These are phyloP conservation scores for Pythium dissotocum DNA, from an alignment of 352 stramenopile species.

Conservation along the genomic window DNA sequence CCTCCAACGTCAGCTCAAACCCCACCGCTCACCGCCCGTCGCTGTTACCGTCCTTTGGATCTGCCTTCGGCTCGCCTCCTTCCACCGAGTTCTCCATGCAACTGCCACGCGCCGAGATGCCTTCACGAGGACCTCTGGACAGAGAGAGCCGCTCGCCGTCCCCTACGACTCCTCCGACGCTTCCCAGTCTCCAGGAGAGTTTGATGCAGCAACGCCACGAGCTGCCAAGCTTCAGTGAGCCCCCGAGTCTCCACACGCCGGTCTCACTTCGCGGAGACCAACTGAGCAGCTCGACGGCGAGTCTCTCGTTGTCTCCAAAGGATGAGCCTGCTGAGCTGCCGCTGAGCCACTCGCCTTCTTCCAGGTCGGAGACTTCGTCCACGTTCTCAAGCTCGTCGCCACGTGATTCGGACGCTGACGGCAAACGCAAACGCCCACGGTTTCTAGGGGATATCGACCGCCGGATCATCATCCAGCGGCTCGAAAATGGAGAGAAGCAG, in stretches of 20 bases:
- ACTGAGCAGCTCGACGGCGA: not conserved
- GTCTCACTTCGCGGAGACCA: not conserved
- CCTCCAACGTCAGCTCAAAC: not conserved
- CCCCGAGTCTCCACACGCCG: not conserved
- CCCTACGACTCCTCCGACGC: slow-evolving; percentile 1
- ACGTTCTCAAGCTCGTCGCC: slow-evolving; percentile 23
- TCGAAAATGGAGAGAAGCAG: slow-evolving; percentile 70
- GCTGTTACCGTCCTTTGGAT: not conserved
- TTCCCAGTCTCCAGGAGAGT: slow-evolving; percentile 22
- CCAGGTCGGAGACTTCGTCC: slow-evolving; percentile 22
- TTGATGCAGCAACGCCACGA: slow-evolving; percentile 12
- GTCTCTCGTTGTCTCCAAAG: slow-evolving; percentile 1
- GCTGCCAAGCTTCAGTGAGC: not conserved
- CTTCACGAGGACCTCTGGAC: not conserved
- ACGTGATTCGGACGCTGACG: slow-evolving; percentile 8
- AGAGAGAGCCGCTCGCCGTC: not conserved
- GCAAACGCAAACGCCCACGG: slow-evolving; percentile 42
- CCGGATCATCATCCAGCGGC: slow-evolving; percentile 65
- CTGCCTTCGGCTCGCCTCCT: not conserved
- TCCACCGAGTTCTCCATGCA: not conserved
- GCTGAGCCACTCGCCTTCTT: not conserved
- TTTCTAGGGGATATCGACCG: slow-evolving; percentile 62
- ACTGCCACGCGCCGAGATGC: not conserved
- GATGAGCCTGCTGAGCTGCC: not conserved
- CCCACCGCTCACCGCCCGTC: not conserved